Base-by-base conservation (phyloP, 371 early-diverging fungal genomes). In the Saksenaea vasiformis region DNA sequence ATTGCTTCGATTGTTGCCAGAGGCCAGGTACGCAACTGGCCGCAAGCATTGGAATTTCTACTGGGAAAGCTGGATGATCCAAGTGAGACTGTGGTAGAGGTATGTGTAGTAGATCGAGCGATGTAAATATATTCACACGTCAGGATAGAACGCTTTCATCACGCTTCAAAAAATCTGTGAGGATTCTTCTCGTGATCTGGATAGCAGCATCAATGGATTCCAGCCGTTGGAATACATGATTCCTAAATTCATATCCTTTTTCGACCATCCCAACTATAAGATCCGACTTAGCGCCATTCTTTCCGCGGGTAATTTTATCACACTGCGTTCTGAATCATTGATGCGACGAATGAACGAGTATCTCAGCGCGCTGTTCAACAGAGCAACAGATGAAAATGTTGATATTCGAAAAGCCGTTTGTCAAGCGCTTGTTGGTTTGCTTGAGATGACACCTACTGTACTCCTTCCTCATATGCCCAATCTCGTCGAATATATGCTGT, bases 101-200 rank as follows among this genome's bases (percentile, higher is more conserved):
- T 86, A 79, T 58, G 71, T 60, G 43, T 26, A 0, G 3, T 14
- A 19, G 15, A 27, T 43, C 14, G 19, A 17, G 43, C 14, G 19
- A 31, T 19, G n/a, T 55, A 17, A n/a, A 31, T 19, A 11, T 56
- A 1, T 47, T 47, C 5, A 22, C 24, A 47, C 27, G 51, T 28
- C 47, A 13, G 37, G 15, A 13, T 69, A 92, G 91, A 89, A 89
- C 28, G 79, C 90, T 5, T 89, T 91, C 67, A 84, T 85, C 58
- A 91, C 93, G 3, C 67, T 96, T 60, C 75, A 81, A 65, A 93
- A 91, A 75, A 90, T 95, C 62, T 94, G 95, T 77, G 94, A 95
- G 69, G 95, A 95, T 67, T 85, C 84, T 44, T 76, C 88, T 51
- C 75, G 72, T 15, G 87, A 90, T 61, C 81, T 96, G 19, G 90